These are phyloP conservation scores for Aethionema arabicum DNA, from an alignment of 345 rosid genomes.

Conservation along the genomic window DNA sequence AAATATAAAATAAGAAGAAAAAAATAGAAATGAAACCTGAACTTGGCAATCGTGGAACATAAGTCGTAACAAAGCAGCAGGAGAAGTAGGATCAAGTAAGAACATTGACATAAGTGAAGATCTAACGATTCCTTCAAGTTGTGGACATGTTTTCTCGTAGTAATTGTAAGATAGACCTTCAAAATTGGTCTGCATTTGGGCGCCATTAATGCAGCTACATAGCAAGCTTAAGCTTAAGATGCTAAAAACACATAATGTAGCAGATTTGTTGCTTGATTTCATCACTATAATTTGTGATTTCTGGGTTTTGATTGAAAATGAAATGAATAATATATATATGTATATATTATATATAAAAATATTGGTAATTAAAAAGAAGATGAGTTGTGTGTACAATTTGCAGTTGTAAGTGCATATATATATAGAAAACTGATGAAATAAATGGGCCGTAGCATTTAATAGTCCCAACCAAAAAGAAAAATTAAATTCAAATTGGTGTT, in stretches of 20 bases:
- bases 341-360: neutral
- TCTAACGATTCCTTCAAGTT: slow-evolving; percentile 40
- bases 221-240: slow-evolving; percentile 27
- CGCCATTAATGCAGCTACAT: slow-evolving; percentile 24
- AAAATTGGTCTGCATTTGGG: slow-evolving; percentile 15
- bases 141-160: slow-evolving; percentile 47
- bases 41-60: slow-evolving; percentile 61
- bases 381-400: neutral
- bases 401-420: slow-evolving; percentile 25
- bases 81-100: slow-evolving; percentile 43
- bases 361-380: neutral
- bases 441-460: slow-evolving; percentile 24
- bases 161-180: slow-evolving; percentile 39
- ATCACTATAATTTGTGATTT: slow-evolving; percentile 13
- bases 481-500: neutral
- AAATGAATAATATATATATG: too few species aligned
- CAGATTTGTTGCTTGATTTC: slow-evolving; percentile 25
- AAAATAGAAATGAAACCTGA: slow-evolving; percentile 37
- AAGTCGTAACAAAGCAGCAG: slow-evolving; percentile 48
- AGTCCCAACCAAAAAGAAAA: slow-evolving; percentile 16
- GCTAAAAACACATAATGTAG: slow-evolving; percentile 20
- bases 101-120: slow-evolving; percentile 37
- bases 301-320: too few species aligned
- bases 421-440: slow-evolving; percentile 22
- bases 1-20: too few species aligned